Percentiles rank a stretch among this genome's conserved stretches.
phyloP scores from a whole-genome alignment of 2,329 filamentous ascomycete species.

The Moelleriella libera region DNA sequence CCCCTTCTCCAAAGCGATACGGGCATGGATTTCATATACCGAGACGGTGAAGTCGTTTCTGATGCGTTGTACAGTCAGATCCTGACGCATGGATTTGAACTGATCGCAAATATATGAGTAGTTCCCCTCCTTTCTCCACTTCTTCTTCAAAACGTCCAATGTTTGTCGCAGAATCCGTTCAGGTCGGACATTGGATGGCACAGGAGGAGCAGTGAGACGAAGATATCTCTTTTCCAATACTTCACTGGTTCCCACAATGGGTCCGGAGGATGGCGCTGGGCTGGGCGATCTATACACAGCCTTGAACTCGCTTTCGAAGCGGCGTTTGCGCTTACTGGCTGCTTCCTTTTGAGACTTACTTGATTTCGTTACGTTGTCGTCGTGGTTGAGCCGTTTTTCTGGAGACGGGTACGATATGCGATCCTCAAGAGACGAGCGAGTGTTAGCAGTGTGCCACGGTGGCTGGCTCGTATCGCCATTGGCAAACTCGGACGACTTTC shows the following conservation, averaged over 20 bases:
- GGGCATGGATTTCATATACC: conserved; percentile 94
- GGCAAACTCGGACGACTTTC: conserved; percentile 60
- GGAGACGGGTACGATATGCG: conserved; percentile 51
- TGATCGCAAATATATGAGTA: conserved; percentile 98
- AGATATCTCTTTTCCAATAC: conserved; percentile 87
- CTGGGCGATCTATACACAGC: conserved; percentile 40
- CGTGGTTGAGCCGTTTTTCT: conserved; percentile 26
- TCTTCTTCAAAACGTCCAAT: conserved; percentile 78
- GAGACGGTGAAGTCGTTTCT: conserved; percentile 92
- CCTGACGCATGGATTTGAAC: conserved; percentile 96
- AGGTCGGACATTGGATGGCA: conserved; percentile 79
- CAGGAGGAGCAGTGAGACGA: conserved; percentile 79
- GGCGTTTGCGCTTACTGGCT: conserved; percentile 74
- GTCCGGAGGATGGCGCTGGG: conserved; percentile 45
- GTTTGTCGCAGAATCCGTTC: conserved; percentile 68
- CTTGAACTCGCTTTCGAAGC: conserved; percentile 60
- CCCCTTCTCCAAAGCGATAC: conserved; percentile 94
- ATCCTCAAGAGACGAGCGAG: conserved; percentile 47
- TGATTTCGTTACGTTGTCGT: conserved; percentile 35
- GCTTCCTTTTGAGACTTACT: conserved; percentile 87
- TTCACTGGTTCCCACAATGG: conserved; percentile 75
- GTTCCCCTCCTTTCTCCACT: conserved; percentile 87
- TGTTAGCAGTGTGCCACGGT: conserved; percentile 65
- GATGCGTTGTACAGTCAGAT: conserved; percentile 94
- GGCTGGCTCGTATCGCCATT: conserved; percentile 40